phyloP scores from a whole-genome alignment of 768 basidiomycete species.

The Asterophora lycoperdoides region DNA sequence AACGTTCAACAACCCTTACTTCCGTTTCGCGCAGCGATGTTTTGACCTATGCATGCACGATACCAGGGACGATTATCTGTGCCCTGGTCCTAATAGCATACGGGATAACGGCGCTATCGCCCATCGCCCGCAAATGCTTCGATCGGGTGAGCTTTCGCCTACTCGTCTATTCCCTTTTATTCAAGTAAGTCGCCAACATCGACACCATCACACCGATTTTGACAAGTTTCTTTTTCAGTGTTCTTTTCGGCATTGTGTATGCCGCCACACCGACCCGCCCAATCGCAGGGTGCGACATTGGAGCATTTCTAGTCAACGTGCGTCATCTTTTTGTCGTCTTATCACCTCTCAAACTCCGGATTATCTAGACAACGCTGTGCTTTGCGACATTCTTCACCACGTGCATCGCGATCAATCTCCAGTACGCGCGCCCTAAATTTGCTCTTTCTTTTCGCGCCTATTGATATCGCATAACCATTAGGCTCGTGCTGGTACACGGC shows the following conservation, averaged over 20 bases:
- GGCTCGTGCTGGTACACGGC: constrained; percentile 23
- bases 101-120: neutral
- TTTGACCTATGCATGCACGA: constrained; percentile 5
- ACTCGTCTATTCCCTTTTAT: constrained; percentile 4
- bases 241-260: constrained; percentile 20
- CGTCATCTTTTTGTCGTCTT: neutral
- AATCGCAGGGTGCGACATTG: constrained; percentile 14
- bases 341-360: neutral
- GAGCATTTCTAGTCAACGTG: constrained; percentile 21
- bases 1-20: neutral
- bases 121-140: constrained; percentile 1
- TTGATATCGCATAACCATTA: neutral
- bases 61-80: constrained; percentile 12
- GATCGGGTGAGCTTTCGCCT: constrained; percentile 17
- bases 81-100: constrained; percentile 11
- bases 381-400: constrained; percentile 23
- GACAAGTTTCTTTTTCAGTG: constrained; percentile 5
- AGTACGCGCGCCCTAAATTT: constrained; percentile 13
- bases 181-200: constrained; percentile 7
- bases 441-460: neutral
- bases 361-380: constrained; percentile 13
- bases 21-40: constrained; percentile 2
- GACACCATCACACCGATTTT: neutral
- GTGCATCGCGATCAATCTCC: constrained; percentile 24
- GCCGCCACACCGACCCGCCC: constrained; percentile 11